Evolutionary conservation across 495 filamentous ascomycete genomes (phyloP), one percentile per base, ranked within the genome.

Genomic region (Copromyces sp.): DNA sequence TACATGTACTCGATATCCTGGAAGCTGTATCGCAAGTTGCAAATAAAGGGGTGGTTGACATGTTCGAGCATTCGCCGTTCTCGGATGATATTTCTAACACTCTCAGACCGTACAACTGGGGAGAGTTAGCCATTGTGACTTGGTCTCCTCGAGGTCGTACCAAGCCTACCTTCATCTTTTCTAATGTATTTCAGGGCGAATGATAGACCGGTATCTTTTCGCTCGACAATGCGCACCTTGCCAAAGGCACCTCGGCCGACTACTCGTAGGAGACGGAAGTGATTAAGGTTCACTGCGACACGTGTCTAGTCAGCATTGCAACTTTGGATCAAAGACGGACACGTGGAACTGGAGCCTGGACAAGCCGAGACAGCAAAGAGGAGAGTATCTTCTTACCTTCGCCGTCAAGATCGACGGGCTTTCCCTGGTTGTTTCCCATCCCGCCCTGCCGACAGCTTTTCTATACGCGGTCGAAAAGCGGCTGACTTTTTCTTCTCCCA

Each of bases 1-100:
- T 86, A 99, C 95, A 99, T 90, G 83, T 99, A 99, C 80, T 99
- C 95, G 76, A 98, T 93, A 82, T 99, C 95, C 83, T 99, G 95
- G 80, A 99, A 99, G 85, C 94, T 97, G 83, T 98, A 99, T 70
- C 95, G 91, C 84, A 99, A 86, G 81, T 99, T 99, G 86, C 95
- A 99, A 72, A 99, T 91, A 83, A 99, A 98, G 39, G 95, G 92
- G 79, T 99, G 95, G 79, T 97, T 97, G 77, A 99, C 86, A 81
- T 98, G 94, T 81, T 98, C 94, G 78, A 99, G 90, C 95, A 99
- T 99, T 78, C 94, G 87, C 72, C 95, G 89, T 84, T 99, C 95
- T 75, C 96, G 90, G 76, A 99, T 97, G 74, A 99, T 98, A 79
- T 99, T 99, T 71, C 94, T 90, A 74, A 99, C 95, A 78, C 95